Conservation (phyloP, 2,329 filamentous ascomycete species). For the Bipolaris zeicola region DNA sequence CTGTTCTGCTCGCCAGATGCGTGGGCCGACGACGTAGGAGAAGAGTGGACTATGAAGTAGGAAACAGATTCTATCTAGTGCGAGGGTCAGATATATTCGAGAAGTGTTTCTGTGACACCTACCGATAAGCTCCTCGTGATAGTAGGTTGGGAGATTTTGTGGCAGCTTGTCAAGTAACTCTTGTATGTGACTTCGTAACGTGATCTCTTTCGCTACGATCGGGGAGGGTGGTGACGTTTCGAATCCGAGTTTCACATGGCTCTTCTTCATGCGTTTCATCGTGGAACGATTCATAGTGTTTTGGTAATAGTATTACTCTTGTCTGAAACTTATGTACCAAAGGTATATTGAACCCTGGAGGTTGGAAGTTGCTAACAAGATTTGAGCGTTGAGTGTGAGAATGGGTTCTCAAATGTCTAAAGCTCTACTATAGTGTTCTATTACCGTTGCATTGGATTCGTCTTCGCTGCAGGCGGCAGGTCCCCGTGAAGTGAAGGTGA, state of each 20-base stretch:
- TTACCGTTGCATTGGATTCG: not conserved
- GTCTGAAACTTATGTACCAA: not conserved
- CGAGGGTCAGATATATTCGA: not conserved
- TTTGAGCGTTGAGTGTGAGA: not conserved
- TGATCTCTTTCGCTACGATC: not conserved
- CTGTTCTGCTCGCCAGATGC: not conserved
- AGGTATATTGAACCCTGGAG: not conserved
- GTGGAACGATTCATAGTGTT: not conserved
- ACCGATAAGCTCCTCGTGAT: slow-evolving; percentile 14
- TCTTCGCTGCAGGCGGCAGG: not conserved
- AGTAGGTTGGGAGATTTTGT: slow-evolving; percentile 5
- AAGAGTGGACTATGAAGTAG: slow-evolving; percentile 15
- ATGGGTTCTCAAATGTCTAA: not conserved
- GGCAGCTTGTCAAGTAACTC: slow-evolving; percentile 10
- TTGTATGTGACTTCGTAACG: slow-evolving; percentile 7
- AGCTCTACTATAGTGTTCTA: not conserved
- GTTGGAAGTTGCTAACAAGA: not conserved
- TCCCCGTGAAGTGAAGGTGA: not conserved
- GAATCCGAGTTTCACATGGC: not conserved
- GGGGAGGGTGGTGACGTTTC: not conserved
- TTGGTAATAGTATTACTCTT: not conserved
- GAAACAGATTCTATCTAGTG: slow-evolving; percentile 13
- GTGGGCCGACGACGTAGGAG: slow-evolving; percentile 11
- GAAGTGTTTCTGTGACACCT: not conserved
- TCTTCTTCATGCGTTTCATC: not conserved